A percentile compares a stretch with the other conserved stretches of the same genome.
Conservation (phyloP, 2,329 filamentous ascomycete species). For the Ophiostoma pallidulum region DNA sequence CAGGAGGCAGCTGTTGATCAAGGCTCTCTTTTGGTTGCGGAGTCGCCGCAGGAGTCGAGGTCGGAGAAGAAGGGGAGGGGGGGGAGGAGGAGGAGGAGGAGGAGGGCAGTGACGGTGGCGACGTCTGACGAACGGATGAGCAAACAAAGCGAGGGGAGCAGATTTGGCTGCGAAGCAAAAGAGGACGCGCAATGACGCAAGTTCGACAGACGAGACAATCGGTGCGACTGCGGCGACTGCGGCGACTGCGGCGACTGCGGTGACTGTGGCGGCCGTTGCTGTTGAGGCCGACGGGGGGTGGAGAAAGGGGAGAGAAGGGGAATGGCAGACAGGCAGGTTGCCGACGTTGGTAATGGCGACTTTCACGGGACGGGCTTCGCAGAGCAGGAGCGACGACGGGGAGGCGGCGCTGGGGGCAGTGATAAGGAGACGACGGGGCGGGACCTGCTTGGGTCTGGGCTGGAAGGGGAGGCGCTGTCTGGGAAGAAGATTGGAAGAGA, state of each 20-base stretch:
- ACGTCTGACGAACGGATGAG: neutral
- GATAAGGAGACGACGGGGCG: neutral
- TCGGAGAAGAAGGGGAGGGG: neutral
- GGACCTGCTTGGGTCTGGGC: neutral
- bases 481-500: neutral
- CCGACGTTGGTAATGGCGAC: slow-evolving; percentile 1
- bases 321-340: neutral
- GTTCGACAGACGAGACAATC: neutral
- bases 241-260: neutral
- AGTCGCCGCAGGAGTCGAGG: neutral
- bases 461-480: neutral
- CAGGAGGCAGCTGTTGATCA: no score
- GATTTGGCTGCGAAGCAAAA: neutral
- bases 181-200: slow-evolving; percentile 1
- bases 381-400: neutral
- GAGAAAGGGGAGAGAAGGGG: neutral
- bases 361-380: no score
- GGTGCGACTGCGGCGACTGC: no score
- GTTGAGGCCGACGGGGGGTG: neutral
- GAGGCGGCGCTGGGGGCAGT: neutral
- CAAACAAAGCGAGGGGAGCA: neutral
- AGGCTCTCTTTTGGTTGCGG: neutral
- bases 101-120: neutral
- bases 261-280: neutral
- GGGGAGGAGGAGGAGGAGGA: neutral